These are phyloP conservation scores for Glaciozyma antarctica DNA, from an alignment of 768 basidiomycete species.

Conservation along the genomic window DNA sequence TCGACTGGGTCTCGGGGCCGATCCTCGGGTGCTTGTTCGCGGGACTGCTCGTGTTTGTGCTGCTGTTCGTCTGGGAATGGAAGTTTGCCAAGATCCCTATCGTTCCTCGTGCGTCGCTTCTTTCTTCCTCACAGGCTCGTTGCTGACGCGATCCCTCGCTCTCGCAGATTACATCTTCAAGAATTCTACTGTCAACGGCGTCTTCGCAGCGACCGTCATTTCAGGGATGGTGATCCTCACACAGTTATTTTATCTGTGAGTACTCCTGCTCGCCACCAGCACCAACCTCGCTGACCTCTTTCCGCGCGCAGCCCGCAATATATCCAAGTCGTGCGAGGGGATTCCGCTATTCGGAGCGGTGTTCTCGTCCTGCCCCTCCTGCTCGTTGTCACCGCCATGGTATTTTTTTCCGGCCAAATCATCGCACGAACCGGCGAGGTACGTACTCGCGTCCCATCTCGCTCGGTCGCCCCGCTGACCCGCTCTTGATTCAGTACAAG, in stretches of 20 bases:
- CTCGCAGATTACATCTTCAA: conserved; percentile 41
- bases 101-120: conserved; percentile 44
- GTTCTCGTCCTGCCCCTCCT: conserved; percentile 62
- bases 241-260: conserved; percentile 24
- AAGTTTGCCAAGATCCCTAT: conserved; percentile 61
- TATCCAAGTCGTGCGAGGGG: conserved; percentile 63
- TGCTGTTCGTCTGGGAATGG: conserved; percentile 68
- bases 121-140: neutral
- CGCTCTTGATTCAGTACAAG: conserved; percentile 36
- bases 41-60: conserved; percentile 47
- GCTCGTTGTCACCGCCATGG: conserved; percentile 40
- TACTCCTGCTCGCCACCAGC: conserved; percentile 51
- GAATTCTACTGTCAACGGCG: conserved; percentile 10
- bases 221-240: conserved; percentile 4
- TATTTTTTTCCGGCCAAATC: conserved; percentile 25
- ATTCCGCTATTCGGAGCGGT: conserved; percentile 55
- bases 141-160: neutral
- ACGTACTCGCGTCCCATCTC: conserved; percentile 42
- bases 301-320: conserved; percentile 56
- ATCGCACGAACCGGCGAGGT: conserved; percentile 40
- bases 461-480: neutral
- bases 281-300: conserved; percentile 39
- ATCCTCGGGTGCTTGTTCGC: conserved; percentile 55
- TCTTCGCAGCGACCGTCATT: conserved; percentile 18
- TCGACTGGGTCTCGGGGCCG: conserved; percentile 59